A percentile compares a stretch with the other conserved stretches of the same genome.
These are phyloP conservation scores for Pichia sp. DNA, from an alignment of 1,139 yeast species.

Conservation along the genomic window DNA sequence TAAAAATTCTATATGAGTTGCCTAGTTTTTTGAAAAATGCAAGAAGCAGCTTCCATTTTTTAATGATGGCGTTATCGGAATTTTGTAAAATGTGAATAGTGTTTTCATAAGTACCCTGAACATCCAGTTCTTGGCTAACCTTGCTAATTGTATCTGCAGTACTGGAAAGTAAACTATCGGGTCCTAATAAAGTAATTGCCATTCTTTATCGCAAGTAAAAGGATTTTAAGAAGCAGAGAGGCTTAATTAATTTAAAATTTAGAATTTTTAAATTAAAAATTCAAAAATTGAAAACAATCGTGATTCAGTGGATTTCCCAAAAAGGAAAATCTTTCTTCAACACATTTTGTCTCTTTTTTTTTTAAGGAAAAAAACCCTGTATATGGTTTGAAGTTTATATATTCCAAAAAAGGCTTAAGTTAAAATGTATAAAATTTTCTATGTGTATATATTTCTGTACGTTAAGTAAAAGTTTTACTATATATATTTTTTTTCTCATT, in stretches of 20 bases:
- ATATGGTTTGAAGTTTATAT: background rate
- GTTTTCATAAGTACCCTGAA: background rate
- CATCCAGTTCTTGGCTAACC: background rate
- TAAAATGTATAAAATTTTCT: background rate
- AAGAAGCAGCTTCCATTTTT: background rate
- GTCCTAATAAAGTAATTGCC: constrained; percentile 6
- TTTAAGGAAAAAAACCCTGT: no score
- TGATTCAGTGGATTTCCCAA: background rate
- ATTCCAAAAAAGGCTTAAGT: background rate
- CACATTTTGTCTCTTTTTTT: background rate
- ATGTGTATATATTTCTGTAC: no score
- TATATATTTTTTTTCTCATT: no score
- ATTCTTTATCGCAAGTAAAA: background rate
- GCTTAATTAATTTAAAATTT: no score
- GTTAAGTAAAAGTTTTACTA: no score
- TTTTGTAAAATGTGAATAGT: background rate
- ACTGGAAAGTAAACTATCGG: constrained; percentile 5
- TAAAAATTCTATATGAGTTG: constrained; percentile 19
- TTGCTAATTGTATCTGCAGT: background rate
- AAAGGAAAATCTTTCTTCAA: background rate
- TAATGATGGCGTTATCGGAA: constrained; percentile 4
- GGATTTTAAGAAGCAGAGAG: no score
- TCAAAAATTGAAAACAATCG: no score
- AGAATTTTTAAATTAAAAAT: no score
- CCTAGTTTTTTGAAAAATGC: background rate